Percentiles rank a stretch among this genome's conserved stretches.
These are phyloP conservation scores for Hansenula anomala DNA, from an alignment of 1,139 yeast species.

Conservation along the genomic window DNA sequence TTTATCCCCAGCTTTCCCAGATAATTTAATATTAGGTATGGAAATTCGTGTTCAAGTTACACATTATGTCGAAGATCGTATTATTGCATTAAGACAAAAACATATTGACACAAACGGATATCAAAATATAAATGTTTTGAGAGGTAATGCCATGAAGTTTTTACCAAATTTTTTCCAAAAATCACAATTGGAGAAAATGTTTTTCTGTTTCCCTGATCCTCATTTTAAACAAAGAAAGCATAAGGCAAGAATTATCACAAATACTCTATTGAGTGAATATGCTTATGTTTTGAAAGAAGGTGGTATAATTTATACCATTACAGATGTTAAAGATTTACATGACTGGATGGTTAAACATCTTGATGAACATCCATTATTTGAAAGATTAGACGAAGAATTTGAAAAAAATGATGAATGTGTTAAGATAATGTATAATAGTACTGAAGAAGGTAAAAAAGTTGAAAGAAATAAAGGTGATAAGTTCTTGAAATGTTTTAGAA, in stretches of 20 bases:
- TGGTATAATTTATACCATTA: slow-evolving; percentile 88
- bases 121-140: slow-evolving; percentile 81
- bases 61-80: slow-evolving; percentile 92
- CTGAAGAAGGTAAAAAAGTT: slow-evolving; percentile 98
- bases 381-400: slow-evolving; percentile 75
- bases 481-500: slow-evolving; percentile 81
- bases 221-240: slow-evolving; percentile 97
- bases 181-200: slow-evolving; percentile 81
- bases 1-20: slow-evolving; percentile 72
- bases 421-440: slow-evolving; percentile 77
- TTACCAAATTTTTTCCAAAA: slow-evolving; percentile 86
- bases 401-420: slow-evolving; percentile 80
- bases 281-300: slow-evolving; percentile 86
- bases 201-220: slow-evolving; percentile 98
- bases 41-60: slow-evolving; percentile 98
- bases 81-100: slow-evolving; percentile 72
- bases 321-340: slow-evolving; percentile 92
- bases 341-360: slow-evolving; percentile 95
- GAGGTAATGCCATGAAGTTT: slow-evolving; percentile 98
- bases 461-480: slow-evolving; percentile 83
- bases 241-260: slow-evolving; percentile 92
- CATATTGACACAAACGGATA: slow-evolving; percentile 35
- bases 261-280: slow-evolving; percentile 82
- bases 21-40: slow-evolving; percentile 80
- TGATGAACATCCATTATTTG: slow-evolving; percentile 86